These are phyloP conservation scores for Chromera velia DNA, from an alignment of 73 alveolate species.

Conservation along the genomic window DNA sequence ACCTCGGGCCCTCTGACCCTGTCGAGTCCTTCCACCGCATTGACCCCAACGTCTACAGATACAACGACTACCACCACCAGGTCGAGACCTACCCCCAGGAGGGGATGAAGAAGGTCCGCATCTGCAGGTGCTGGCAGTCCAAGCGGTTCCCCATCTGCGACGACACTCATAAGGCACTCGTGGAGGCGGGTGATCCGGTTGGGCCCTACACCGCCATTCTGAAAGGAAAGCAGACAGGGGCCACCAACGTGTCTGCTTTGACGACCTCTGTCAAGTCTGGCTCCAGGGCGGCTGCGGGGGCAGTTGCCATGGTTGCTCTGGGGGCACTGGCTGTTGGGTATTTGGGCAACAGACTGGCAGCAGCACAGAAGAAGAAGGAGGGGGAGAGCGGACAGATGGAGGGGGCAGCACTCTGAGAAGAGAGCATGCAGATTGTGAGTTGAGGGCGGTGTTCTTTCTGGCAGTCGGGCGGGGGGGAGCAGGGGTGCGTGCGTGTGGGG, in stretches of 20 bases:
- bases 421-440: too few species aligned
- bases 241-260: background rate
- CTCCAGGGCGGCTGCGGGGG: background rate
- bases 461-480: too few species aligned
- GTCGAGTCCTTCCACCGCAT: background rate
- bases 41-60: background rate
- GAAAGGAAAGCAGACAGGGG: background rate
- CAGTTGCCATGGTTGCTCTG: background rate
- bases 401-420: too few species aligned
- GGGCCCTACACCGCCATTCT: background rate
- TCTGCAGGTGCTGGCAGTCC: constrained; percentile 5
- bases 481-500: too few species aligned
- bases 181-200: background rate
- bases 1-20: background rate
- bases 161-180: background rate
- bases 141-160: constrained; percentile 2
- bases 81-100: background rate
- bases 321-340: background rate
- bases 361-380: too few species aligned
- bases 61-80: background rate
- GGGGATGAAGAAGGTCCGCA: background rate
- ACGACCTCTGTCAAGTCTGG: background rate
- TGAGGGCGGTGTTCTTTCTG: too few species aligned
- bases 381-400: too few species aligned
- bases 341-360: too few species aligned